Evolutionary conservation across 495 filamentous ascomycete genomes (phyloP).

Genomic region (Trypethelium eluteriae): DNA sequence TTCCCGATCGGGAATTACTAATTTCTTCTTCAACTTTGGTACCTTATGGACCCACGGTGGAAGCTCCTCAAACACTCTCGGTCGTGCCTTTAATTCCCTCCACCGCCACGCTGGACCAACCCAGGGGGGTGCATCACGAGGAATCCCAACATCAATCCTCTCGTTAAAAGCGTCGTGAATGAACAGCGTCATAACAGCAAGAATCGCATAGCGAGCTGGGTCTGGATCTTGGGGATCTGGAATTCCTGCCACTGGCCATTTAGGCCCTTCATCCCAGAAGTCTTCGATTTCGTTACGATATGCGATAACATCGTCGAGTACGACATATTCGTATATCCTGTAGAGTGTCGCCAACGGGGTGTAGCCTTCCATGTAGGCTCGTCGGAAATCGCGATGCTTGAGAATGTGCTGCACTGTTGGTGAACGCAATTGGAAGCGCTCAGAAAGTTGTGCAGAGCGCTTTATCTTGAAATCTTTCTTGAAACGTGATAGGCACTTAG

Average conservation of each 20-base stretch:
- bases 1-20: not conserved
- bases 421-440: not conserved
- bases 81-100: not conserved
- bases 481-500: not conserved
- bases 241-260: constrained; percentile 21
- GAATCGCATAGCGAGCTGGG: constrained; percentile 27
- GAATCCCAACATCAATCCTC: constrained; percentile 25
- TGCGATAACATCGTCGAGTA: constrained; percentile 26
- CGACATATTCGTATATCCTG: constrained; percentile 26
- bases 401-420: not conserved
- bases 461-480: too few species aligned
- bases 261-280: constrained; percentile 25
- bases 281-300: constrained; percentile 29
- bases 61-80: not conserved
- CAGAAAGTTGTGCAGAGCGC: not conserved
- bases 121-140: constrained; percentile 13
- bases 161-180: constrained; percentile 27
- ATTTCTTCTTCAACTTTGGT: not conserved
- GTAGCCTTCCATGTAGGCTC: not conserved
- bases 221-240: constrained; percentile 30
- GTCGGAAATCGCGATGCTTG: not conserved
- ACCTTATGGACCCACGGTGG: not conserved
- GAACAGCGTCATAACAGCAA: constrained; percentile 23
- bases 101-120: not conserved
- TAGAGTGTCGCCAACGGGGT: constrained; percentile 23